phyloP scores from a whole-genome alignment of 495 filamentous ascomycete species.

The Delitschia confertaspora region DNA sequence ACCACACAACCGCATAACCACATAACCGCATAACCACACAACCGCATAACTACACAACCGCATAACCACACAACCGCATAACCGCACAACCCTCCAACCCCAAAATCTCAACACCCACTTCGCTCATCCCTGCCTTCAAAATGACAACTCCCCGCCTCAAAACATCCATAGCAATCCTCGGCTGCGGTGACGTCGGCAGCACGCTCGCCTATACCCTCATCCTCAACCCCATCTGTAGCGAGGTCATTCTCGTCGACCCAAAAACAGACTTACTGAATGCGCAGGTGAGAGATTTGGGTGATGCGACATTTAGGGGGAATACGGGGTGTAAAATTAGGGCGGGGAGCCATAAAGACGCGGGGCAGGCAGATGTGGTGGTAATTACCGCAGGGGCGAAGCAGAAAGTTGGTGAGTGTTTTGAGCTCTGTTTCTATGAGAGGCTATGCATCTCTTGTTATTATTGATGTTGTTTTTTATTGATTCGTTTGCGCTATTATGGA shows the following conservation, averaged over 20 bases:
- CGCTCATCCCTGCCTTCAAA: background rate
- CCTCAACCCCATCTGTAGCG: constrained; percentile 33
- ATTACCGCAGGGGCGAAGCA: constrained; percentile 42
- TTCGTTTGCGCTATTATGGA: too few species aligned
- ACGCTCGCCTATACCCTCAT: constrained; percentile 40
- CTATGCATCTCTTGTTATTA: too few species aligned
- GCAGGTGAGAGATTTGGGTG: constrained; percentile 42
- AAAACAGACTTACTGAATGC: constrained; percentile 33
- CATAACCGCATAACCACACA: too few species aligned
- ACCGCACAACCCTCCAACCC: too few species aligned
- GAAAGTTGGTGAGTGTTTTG: constrained; percentile 18
- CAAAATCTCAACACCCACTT: background rate
- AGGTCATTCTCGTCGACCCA: constrained; percentile 41
- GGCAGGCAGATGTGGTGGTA: constrained; percentile 40
- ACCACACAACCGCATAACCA: too few species aligned
- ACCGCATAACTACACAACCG: too few species aligned
- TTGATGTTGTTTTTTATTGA: too few species aligned
- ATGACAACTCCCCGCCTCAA: constrained; percentile 12
- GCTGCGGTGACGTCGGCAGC: constrained; percentile 40
- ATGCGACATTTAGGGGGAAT: constrained; percentile 34
- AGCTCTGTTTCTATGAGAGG: too few species aligned
- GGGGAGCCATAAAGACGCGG: constrained; percentile 37
- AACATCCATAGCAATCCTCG: constrained; percentile 35
- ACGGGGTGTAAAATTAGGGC: constrained; percentile 32
- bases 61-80: too few species aligned